A percentile compares a stretch with the other conserved stretches of the same genome.
Evolutionary conservation across 306 rosid species (phyloP).

Genomic region (Oxytropis ochrocephala): DNA sequence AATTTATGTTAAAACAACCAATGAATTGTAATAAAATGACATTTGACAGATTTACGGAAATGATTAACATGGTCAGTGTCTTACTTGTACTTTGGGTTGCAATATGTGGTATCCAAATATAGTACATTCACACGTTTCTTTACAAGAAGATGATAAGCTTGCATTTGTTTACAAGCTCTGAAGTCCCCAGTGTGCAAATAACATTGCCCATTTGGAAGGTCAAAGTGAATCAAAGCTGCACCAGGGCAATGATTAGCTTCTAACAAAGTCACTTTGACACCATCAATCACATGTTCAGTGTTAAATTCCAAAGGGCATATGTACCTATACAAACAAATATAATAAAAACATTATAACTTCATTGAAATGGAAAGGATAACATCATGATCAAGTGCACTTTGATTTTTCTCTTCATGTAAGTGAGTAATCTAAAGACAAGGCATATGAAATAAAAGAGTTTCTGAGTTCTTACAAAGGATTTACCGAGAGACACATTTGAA

Average conservation of each 20-base stretch:
- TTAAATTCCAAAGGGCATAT: constrained; percentile 40
- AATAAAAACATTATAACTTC: neutral
- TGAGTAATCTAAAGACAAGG: neutral
- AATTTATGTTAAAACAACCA: neutral
- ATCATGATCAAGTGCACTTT: neutral
- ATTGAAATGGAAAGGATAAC: constrained; percentile 1
- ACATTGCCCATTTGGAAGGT: constrained; percentile 37
- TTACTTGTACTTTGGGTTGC: constrained; percentile 52
- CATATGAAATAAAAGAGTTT: neutral
- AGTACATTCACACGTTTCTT: constrained; percentile 42
- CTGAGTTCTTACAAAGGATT: constrained; percentile 37
- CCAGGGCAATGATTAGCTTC: constrained; percentile 61
- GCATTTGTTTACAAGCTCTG: constrained; percentile 45
- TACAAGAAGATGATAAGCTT: constrained; percentile 28
- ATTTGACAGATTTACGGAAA: neutral
- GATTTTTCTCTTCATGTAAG: neutral
- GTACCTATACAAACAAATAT: constrained; percentile 28
- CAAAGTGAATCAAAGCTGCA: constrained; percentile 49
- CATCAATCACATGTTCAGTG: constrained; percentile 29
- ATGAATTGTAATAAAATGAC: neutral
- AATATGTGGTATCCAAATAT: constrained; percentile 52
- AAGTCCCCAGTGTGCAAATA: constrained; percentile 56
- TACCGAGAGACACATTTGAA: constrained; percentile 44
- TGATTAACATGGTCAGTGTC: neutral
- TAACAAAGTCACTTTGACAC: constrained; percentile 43